phyloP scores from a whole-genome alignment of 2,329 filamentous ascomycete species.

The Monosporascus sp. region DNA sequence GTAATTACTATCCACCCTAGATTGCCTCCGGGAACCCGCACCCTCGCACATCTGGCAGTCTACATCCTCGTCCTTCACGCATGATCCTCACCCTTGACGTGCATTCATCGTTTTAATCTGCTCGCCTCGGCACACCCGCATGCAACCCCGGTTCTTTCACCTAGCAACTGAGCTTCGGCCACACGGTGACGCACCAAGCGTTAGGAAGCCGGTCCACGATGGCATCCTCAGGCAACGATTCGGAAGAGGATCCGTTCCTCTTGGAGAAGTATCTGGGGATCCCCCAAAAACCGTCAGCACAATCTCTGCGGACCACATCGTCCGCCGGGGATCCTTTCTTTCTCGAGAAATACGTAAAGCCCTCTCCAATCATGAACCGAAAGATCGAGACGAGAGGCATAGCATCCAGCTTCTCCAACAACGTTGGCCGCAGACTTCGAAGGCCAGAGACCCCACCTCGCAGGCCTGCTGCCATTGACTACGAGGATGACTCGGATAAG shows the following conservation, averaged over 20 bases:
- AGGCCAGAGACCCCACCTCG: neutral
- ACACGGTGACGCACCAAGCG: neutral
- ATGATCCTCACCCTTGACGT: neutral
- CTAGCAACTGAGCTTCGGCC: neutral
- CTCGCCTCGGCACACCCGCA: neutral
- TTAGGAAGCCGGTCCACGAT: neutral
- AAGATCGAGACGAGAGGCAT: neutral
- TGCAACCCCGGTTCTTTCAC: neutral
- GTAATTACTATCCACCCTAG: too few relatives aligned
- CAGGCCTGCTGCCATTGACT: neutral
- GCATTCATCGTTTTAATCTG: neutral
- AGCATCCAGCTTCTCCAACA: neutral
- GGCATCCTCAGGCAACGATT: neutral
- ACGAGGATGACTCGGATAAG: neutral
- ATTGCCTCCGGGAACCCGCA: neutral
- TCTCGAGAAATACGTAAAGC: neutral
- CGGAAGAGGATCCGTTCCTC: conserved; percentile 3
- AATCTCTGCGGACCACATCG: neutral
- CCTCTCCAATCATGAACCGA: neutral
- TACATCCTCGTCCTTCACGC: neutral
- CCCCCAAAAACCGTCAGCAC: neutral
- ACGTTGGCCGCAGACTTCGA: neutral
- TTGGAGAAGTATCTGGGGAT: conserved; percentile 8
- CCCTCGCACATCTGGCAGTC: neutral
- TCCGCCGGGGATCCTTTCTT: neutral